Evolutionary conservation across 1,284 basidiomycete species (phyloP).

Genomic region (Xerocomus minutiporus): DNA sequence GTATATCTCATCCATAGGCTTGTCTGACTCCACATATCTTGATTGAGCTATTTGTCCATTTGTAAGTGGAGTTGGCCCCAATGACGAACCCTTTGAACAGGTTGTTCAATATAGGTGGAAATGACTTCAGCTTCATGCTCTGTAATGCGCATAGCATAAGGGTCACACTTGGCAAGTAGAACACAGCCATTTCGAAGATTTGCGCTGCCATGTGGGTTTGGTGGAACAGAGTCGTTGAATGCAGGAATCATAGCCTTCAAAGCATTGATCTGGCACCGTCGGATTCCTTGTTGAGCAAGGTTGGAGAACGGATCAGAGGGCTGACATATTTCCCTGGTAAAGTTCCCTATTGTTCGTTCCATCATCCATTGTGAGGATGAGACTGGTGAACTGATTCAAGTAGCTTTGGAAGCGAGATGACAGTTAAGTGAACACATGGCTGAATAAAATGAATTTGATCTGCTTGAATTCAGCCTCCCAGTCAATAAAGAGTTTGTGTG

Average conservation of each 20-base stretch:
- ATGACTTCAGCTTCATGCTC: neutral
- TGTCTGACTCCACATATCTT: neutral
- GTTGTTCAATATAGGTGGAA: neutral
- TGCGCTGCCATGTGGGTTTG: neutral
- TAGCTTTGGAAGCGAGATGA: too few relatives aligned
- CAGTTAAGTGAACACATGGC: too few relatives aligned
- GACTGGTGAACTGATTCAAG: neutral
- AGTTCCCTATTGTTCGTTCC: neutral
- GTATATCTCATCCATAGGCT: neutral
- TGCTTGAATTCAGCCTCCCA: too few relatives aligned
- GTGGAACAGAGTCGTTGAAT: neutral
- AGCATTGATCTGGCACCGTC: neutral
- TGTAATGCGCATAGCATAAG: neutral
- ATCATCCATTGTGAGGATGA: neutral
- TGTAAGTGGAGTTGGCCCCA: neutral
- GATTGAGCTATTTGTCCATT: neutral
- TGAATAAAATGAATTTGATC: too few relatives aligned
- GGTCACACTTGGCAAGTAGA: neutral
- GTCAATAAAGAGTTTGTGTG: too few relatives aligned
- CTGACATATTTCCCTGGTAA: too few relatives aligned
- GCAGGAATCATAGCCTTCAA: neutral
- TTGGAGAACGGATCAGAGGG: too few relatives aligned
- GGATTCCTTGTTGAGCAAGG: neutral
- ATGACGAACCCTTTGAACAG: neutral
- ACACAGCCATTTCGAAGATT: neutral